Conservation (phyloP, 1,284 basidiomycete genomes). For the Entoloma clypeatum region DNA sequence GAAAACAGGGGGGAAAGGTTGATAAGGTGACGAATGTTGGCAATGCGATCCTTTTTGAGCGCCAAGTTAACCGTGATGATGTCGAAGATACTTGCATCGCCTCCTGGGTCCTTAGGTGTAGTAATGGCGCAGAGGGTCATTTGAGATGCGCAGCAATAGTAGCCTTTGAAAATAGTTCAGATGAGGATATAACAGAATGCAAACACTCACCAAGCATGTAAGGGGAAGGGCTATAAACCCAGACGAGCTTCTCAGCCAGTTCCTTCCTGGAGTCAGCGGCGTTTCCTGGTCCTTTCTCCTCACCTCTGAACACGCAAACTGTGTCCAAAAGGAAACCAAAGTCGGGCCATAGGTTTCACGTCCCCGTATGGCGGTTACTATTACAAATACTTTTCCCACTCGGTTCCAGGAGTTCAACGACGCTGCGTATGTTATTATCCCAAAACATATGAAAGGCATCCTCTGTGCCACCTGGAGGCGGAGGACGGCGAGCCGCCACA, state of each 20-base stretch:
- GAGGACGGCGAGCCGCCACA: too few relatives aligned
- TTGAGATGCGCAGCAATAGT: neutral
- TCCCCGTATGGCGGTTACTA: constrained; percentile 13
- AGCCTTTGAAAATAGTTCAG: too few relatives aligned
- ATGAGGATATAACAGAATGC: too few relatives aligned
- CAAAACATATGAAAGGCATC: constrained; percentile 14
- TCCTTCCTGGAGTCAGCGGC: constrained; percentile 13
- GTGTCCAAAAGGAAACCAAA: constrained; percentile 15
- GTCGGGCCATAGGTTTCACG: constrained; percentile 16
- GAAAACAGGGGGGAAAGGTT: constrained; percentile 12
- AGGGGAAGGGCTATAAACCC: too few relatives aligned
- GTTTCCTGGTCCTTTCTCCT: constrained; percentile 16
- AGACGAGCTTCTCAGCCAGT: constrained; percentile 16
- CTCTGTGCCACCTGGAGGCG: constrained; percentile 17
- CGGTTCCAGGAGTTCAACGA: constrained; percentile 14
- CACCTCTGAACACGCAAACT: constrained; percentile 20
- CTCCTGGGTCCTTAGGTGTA: constrained; percentile 11
- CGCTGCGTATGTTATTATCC: constrained; percentile 17
- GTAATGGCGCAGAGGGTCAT: constrained; percentile 20
- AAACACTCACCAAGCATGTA: too few relatives aligned
- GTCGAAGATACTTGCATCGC: constrained; percentile 9
- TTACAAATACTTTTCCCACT: constrained; percentile 16
- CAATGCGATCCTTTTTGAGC: constrained; percentile 8
- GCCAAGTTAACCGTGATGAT: constrained; percentile 11
- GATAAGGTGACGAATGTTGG: constrained; percentile 13